Evolutionary conservation across 306 rosid genomes (phyloP).

Genomic region (Betula pendula): DNA sequence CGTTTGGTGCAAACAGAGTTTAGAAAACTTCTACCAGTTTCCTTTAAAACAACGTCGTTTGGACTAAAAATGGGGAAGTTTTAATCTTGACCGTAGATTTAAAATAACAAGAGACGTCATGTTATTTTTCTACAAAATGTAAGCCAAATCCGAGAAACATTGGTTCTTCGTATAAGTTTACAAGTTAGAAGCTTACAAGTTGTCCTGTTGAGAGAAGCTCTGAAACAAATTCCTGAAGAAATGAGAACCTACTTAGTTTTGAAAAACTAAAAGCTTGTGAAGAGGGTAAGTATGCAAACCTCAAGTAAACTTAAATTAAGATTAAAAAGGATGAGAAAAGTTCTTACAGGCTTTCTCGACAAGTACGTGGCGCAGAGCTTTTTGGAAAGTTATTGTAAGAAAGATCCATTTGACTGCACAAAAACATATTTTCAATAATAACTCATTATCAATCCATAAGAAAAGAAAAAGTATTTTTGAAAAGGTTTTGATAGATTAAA

Average conservation of each 20-base stretch:
- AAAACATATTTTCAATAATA: neutral
- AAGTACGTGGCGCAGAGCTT: neutral
- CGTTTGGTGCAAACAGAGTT: too few relatives aligned
- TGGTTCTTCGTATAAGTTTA: neutral
- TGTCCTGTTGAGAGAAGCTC: conserved; percentile 3
- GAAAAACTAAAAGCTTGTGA: neutral
- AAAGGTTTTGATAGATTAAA: too few relatives aligned
- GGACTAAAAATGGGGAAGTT: too few relatives aligned
- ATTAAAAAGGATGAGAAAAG: neutral
- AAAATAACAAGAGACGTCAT: too few relatives aligned
- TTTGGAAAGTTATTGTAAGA: conserved; percentile 30
- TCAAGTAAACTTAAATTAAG: neutral
- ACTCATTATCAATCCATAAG: neutral
- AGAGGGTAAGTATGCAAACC: neutral
- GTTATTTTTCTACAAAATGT: too few relatives aligned
- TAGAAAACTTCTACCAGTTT: too few relatives aligned
- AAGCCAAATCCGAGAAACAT: too few relatives aligned
- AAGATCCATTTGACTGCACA: conserved; percentile 17
- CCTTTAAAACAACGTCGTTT: too few relatives aligned
- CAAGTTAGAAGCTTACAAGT: conserved; percentile 21
- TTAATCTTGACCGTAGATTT: too few relatives aligned
- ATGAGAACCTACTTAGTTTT: neutral
- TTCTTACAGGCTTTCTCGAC: conserved; percentile 19
- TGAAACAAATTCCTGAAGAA: conserved; percentile 26
- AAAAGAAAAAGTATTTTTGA: too few relatives aligned